phyloP scores from a whole-genome alignment of 2,329 filamentous ascomycete genomes.

The Chalaropsis ovoidea region DNA sequence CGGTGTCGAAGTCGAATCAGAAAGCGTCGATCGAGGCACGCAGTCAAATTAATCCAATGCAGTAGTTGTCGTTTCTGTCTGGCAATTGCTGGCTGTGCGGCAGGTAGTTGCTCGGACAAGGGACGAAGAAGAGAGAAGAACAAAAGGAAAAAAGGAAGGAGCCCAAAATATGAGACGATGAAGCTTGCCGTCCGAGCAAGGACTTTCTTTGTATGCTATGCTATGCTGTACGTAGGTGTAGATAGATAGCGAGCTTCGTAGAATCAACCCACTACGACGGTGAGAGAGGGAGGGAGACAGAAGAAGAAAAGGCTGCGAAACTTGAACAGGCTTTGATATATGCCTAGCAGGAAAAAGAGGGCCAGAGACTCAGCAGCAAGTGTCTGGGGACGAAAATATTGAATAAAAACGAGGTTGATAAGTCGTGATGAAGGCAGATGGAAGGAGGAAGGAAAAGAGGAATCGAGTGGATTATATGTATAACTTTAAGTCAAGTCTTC shows the following conservation, averaged over 20 bases:
- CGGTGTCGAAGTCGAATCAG: background rate
- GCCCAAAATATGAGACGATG: background rate
- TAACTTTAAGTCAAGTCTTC: conserved; percentile 17
- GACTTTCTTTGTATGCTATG: no score
- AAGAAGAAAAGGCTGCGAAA: background rate
- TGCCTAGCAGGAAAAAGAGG: background rate
- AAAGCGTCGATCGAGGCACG: conserved; percentile 13
- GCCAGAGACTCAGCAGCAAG: background rate
- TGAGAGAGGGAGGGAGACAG: background rate
- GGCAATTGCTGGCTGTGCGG: background rate
- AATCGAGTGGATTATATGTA: conserved; percentile 17
- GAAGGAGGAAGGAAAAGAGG: conserved; percentile 17
- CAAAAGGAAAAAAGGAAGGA: background rate
- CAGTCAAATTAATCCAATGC: background rate
- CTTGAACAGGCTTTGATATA: background rate
- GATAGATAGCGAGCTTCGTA: background rate
- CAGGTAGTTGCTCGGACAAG: conserved; percentile 7
- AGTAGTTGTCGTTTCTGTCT: conserved; percentile 11
- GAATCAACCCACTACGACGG: background rate
- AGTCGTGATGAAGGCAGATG: conserved; percentile 13
- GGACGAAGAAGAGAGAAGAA: conserved; percentile 1
- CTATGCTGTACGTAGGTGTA: no score
- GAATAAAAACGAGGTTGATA: conserved; percentile 10
- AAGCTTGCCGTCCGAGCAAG: background rate
- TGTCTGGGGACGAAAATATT: background rate